Evolutionary conservation across 163 green algal genomes (phyloP).

Genomic region (Volvox carteri): DNA sequence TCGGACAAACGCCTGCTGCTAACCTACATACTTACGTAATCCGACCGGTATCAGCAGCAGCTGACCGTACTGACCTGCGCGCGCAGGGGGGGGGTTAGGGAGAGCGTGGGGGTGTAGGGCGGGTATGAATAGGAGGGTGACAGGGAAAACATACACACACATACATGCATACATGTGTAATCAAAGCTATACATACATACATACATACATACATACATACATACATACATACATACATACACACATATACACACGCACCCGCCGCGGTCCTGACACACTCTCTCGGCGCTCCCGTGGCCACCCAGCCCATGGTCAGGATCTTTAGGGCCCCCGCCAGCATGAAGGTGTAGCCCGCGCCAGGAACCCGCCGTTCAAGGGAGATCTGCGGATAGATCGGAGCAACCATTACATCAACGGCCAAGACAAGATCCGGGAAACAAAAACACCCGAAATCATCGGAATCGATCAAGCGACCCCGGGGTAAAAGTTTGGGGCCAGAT

Average conservation of each 20-base stretch:
- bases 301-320: conserved; percentile 65
- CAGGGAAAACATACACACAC: neutral
- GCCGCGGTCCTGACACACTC: conserved; percentile 46
- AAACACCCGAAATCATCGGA: neutral
- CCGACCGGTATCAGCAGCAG: conserved; percentile 35
- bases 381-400: neutral
- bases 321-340: conserved; percentile 67
- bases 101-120: neutral
- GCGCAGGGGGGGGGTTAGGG: neutral
- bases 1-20: no score
- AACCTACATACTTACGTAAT: conserved; percentile 50
- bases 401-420: no score
- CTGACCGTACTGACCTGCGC: conserved; percentile 33
- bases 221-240: neutral
- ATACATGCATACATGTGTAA: neutral
- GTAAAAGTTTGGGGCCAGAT: neutral
- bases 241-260: conserved; percentile 5
- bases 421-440: no score
- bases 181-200: neutral
- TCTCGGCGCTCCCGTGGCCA: conserved; percentile 44
- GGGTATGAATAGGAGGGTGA: no score
- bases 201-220: conserved; percentile 3
- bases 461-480: neutral
- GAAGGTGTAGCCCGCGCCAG: conserved; percentile 64
- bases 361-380: conserved; percentile 49